phyloP scores from a whole-genome alignment of 352 stramenopile species.

The Pythium volutum region DNA sequence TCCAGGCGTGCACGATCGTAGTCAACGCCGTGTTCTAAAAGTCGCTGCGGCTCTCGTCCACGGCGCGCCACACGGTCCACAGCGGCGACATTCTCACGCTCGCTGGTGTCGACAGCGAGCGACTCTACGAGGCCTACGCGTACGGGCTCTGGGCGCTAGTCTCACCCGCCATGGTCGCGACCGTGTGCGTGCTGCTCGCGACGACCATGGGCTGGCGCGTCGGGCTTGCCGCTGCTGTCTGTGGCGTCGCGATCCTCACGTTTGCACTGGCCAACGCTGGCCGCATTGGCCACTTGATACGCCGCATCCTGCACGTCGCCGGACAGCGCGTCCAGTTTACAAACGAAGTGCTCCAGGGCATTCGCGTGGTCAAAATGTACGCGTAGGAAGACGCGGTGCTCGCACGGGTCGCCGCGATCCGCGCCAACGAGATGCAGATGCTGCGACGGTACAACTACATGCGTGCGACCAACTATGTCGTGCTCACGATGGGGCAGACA shows the following conservation, averaged over 20 bases:
- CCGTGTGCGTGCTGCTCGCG: conserved; percentile 23
- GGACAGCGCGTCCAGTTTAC: conserved; percentile 90
- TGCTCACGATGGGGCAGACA: conserved; percentile 15
- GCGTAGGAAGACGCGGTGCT: conserved; percentile 72
- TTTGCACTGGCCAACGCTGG: too few relatives aligned
- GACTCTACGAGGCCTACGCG: conserved; percentile 48
- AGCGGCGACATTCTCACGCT: conserved; percentile 65
- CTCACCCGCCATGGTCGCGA: conserved; percentile 17
- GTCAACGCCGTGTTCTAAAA: conserved; percentile 59
- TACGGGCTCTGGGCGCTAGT: conserved; percentile 36
- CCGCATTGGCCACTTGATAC: too few relatives aligned
- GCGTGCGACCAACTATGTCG: conserved; percentile 10
- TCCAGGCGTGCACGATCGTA: conserved; percentile 43
- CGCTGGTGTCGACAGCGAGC: conserved; percentile 48
- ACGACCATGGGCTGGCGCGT: conserved; percentile 15
- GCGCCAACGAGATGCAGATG: conserved; percentile 35
- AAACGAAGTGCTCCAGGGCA: conserved; percentile 90
- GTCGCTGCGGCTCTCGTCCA: conserved; percentile 39
- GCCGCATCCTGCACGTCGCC: too few relatives aligned
- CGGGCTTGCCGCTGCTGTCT: conserved; percentile 26
- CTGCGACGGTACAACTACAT: conserved; percentile 20
- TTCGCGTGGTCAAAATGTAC: conserved; percentile 90
- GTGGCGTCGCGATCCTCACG: conserved; percentile 27
- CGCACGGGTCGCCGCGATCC: conserved; percentile 35
- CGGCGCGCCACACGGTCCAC: conserved; percentile 36